Evolutionary conservation across 202 grass and related monocot genomes (phyloP), one percentile per base, ranked within the genome.

Genomic region (Panicum hallii): DNA sequence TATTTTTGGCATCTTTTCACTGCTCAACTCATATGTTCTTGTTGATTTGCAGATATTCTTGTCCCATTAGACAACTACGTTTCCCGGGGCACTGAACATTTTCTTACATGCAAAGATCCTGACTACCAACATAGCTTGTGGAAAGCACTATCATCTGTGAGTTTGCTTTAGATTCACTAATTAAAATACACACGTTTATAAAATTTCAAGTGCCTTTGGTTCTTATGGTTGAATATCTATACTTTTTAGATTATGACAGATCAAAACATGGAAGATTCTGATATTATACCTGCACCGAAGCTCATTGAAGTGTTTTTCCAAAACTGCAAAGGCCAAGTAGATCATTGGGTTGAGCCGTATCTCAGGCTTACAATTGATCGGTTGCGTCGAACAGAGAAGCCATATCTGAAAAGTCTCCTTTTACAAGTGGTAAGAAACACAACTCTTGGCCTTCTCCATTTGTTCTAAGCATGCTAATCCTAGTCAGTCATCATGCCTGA

Each of bases 1-100:
- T 83, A 82, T 73, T 52, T 63, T 58, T 53, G 15, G 15, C 40
- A 26, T 82, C 26, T 2, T 50, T 46, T 83, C 77, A 30, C 28
- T 67, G 28, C 20, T 79, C 50, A 52, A 34, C 16, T 66, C 32
- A 44, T 50, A 75, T 81, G 68, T 84, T 74, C 36, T 75, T 69
- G 43, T 88, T 80, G 86, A 64, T 5, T 28, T 40, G 52, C 70
- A 97, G 94, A 92, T 91, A 97, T 94, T 85, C 89, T 97, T 82
- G 92, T 97, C 81, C 94, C 94, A 19, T 75, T 97, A 77, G 94
- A 94, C 46, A 97, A 97, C 65, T 97, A 92, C 46, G 89, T 97
- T 89, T 97, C 94, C 22, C 84, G 94, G 30, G 78, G 92, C 50
- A 94, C 88, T 9, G 84, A 87, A 28, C 90, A 92, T 94, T 97